These are phyloP conservation scores for Citrus glauca DNA, from an alignment of 345 rosid species.

Conservation along the genomic window DNA sequence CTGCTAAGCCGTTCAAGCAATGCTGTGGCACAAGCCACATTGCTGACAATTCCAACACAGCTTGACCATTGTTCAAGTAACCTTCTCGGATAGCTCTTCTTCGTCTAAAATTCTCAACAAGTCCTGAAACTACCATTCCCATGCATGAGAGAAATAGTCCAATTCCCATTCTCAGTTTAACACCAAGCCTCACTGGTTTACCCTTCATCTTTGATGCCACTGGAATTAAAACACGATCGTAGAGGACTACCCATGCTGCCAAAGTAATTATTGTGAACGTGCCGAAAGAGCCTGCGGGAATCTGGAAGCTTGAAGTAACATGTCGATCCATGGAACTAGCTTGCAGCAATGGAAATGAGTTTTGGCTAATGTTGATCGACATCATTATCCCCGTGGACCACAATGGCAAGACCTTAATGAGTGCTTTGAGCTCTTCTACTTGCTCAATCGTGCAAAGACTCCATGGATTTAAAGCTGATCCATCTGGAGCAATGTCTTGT, in stretches of 20 bases:
- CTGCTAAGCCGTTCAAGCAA: constrained; percentile 61
- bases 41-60: constrained; percentile 55
- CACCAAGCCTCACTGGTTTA: constrained; percentile 44
- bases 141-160: constrained; percentile 53
- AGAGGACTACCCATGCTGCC: constrained; percentile 56
- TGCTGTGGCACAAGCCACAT: constrained; percentile 76
- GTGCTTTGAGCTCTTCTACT: constrained; percentile 85
- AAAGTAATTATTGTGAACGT: constrained; percentile 50
- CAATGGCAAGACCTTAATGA: constrained; percentile 61
- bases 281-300: constrained; percentile 73
- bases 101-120: constrained; percentile 54
- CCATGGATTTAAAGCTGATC: constrained; percentile 67
- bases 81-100: constrained; percentile 58
- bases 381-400: constrained; percentile 82
- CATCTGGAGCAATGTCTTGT: constrained; percentile 50
- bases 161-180: constrained; percentile 68
- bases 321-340: constrained; percentile 75
- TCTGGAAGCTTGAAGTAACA: constrained; percentile 48
- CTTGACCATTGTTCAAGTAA: constrained; percentile 30
- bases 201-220: constrained; percentile 59
- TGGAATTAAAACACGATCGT: constrained; percentile 69
- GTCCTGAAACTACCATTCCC: constrained; percentile 63
- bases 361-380: constrained; percentile 62
- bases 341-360: constrained; percentile 59
- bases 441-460: constrained; percentile 67